Percentiles rank a stretch among this genome's conserved stretches.
phyloP scores from a whole-genome alignment of 202 grass and related monocot species.

The Digitaria exilis region DNA sequence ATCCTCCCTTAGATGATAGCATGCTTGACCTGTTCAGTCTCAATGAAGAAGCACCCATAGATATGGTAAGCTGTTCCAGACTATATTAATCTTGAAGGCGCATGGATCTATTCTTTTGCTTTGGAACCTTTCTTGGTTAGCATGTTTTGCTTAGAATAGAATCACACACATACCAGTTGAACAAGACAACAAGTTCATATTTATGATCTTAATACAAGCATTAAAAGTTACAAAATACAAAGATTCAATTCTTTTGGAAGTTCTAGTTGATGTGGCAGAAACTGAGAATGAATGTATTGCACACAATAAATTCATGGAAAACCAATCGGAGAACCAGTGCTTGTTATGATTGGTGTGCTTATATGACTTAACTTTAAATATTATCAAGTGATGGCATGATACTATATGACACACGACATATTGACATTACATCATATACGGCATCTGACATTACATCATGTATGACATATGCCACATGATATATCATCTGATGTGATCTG shows the following conservation, averaged over 20 bases:
- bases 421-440: background rate
- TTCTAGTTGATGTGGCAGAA: background rate
- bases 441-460: background rate
- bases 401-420: background rate
- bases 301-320: background rate
- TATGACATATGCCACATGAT: too few relatives aligned
- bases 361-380: background rate
- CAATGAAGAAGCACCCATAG: background rate
- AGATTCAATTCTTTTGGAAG: background rate
- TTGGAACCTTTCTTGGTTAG: conserved; percentile 9
- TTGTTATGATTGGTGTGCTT: background rate
- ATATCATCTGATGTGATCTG: background rate
- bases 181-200: conserved; percentile 18
- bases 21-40: background rate
- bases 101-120: background rate
- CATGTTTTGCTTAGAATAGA: conserved; percentile 1
- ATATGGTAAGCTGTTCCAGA: background rate
- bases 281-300: background rate
- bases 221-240: conserved; percentile 2
- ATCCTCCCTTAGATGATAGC: conserved; percentile 2
- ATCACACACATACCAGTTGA: background rate
- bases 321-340: background rate
- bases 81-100: background rate
- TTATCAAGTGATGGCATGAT: background rate
- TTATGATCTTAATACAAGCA: conserved; percentile 16